Evolutionary conservation across 1,139 yeast species (phyloP), one percentile per base, ranked within the genome.

Genomic region (Blastobotrys capitulatus): DNA sequence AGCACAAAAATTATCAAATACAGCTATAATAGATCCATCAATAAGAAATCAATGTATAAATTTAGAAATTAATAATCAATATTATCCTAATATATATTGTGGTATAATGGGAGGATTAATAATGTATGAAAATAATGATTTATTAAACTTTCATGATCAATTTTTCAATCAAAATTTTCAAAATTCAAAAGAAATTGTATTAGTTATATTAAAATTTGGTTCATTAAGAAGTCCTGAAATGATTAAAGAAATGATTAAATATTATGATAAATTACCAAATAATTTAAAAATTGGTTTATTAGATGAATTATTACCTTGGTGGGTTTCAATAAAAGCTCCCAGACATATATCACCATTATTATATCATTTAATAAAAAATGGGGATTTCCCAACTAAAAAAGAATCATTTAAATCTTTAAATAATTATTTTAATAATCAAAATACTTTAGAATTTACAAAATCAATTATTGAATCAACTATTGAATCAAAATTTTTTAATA

Each of bases 81-180:
- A n/a, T 13, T 42, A 42, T 22, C 46, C 42, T 13, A 13, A 44
- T 44, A 22, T 46, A 8, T 46, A 46, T 20, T 32, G 40, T 34
- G 40, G 40, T 26, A 25, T 46, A n/a, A 46, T 46, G 27, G 48
- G 44, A 6, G 48, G 48, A 7, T 38, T 46, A 12, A 46, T 46
- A 12, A 31, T 35, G 6, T 39, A 46, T 26, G 44, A 46, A 18
- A 25, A 19, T 35, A 16, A 16, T 9, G 40, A 35, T n/a, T n/a
- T 46, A n/a, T 2, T 40, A 1, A n/a, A 9, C 4, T 46, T 46
- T 29, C 48, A 46, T 16, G 18, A 26, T 29, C 16, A 29, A 6
- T 44, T 44, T 29, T 35, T 26, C 22, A 27, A 10, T 7, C 2
- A 3, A 5, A 16, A 31, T 22, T 4, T 19, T 10, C n/a, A 12